Percentiles rank a stretch among this genome's conserved stretches.
phyloP scores from a whole-genome alignment of 2,329 filamentous ascomycete genomes.

The Claviceps citrina region DNA sequence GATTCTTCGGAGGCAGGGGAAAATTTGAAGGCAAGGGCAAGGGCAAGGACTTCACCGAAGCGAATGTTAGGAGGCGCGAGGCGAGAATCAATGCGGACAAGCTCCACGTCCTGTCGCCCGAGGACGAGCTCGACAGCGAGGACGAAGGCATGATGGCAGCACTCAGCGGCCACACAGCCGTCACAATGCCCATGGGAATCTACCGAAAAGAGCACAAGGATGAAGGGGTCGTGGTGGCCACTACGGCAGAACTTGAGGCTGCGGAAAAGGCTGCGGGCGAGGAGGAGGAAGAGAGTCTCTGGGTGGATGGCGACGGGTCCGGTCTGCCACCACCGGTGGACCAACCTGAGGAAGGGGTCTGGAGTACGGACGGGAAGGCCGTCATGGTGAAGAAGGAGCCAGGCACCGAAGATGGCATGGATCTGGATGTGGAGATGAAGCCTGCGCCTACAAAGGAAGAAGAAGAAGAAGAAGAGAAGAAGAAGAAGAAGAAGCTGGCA shows the following conservation, averaged over 20 bases:
- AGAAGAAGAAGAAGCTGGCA: constrained; percentile 10
- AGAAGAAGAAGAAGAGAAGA: constrained; percentile 9
- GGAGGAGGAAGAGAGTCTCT: constrained; percentile 31
- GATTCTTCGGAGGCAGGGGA: constrained; percentile 14
- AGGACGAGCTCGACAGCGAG: constrained; percentile 31
- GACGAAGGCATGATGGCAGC: constrained; percentile 26
- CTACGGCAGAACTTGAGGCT: constrained; percentile 41
- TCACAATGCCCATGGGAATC: constrained; percentile 39
- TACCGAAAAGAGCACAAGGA: constrained; percentile 39
- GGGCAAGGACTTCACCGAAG: constrained; percentile 25
- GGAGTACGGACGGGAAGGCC: constrained; percentile 24
- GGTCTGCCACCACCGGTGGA: constrained; percentile 13
- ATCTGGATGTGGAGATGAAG: constrained; percentile 23
- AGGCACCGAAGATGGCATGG: constrained; percentile 25
- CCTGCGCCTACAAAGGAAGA: constrained; percentile 8
- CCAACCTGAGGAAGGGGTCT: constrained; percentile 26
- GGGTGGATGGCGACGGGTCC: constrained; percentile 23
- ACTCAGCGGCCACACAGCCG: constrained; percentile 16
- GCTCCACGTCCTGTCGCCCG: constrained; percentile 29
- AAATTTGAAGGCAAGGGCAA: constrained; percentile 17
- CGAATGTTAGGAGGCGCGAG: constrained; percentile 21
- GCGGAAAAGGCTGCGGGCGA: constrained; percentile 31
- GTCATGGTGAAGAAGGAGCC: constrained; percentile 31
- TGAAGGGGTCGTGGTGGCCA: constrained; percentile 36
- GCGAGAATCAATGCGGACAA: constrained; percentile 41